Conservation (phyloP, 1,284 basidiomycete genomes). For the Pyrrhoderma noxium region DNA sequence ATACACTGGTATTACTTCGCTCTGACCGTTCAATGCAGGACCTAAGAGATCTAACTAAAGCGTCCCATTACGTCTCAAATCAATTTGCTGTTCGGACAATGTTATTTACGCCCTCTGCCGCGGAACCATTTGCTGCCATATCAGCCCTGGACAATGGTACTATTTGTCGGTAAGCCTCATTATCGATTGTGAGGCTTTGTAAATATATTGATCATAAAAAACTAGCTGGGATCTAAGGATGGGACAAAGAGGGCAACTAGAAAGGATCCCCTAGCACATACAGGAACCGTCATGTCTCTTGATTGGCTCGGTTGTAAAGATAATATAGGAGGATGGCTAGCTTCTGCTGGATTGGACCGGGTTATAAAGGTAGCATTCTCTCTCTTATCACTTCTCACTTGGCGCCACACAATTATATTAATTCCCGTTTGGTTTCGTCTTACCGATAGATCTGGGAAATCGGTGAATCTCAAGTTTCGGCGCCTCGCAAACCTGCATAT, state of each 20-base stretch:
- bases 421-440: conserved; percentile 5
- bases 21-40: too few relatives aligned
- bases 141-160: conserved; percentile 78
- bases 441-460: conserved; percentile 70
- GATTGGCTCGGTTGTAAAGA: conserved; percentile 58
- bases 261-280: conserved; percentile 74
- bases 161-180: conserved; percentile 40
- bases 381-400: not conserved
- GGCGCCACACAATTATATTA: conserved; percentile 4
- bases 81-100: conserved; percentile 66
- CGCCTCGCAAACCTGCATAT: conserved; percentile 53
- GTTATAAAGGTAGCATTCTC: conserved; percentile 60
- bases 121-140: conserved; percentile 61
- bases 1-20: not conserved
- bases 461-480: conserved; percentile 21
- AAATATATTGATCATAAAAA: conserved; percentile 3
- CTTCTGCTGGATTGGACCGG: conserved; percentile 74
- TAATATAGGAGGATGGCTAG: conserved; percentile 64
- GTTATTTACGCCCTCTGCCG: conserved; percentile 60
- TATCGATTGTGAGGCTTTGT: conserved; percentile 2
- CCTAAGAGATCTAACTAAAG: conserved; percentile 61
- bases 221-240: conserved; percentile 73
- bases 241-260: conserved; percentile 63
- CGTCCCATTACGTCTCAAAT: conserved; percentile 67
- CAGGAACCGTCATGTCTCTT: conserved; percentile 65